Percentiles rank a stretch among this genome's conserved stretches.
Conservation (phyloP, 306 rosid genomes). For the Prunus fruticosa region DNA sequence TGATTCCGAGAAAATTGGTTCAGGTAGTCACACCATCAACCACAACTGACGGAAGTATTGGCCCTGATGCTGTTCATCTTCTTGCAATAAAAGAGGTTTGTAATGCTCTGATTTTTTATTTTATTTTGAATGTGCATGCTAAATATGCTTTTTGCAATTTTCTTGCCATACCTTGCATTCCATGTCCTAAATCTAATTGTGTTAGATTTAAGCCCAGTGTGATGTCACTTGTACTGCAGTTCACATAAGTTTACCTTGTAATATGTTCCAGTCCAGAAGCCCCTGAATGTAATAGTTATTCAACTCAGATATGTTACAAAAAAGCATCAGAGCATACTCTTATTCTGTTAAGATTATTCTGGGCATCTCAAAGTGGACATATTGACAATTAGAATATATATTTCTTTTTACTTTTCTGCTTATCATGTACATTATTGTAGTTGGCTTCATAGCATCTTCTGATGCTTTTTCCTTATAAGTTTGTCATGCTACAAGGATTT, state of each 20-base stretch:
- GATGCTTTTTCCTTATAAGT: not conserved
- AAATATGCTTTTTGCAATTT: not conserved
- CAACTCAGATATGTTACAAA: not conserved
- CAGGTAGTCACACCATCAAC: slow-evolving; percentile 94
- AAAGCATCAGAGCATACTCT: not conserved
- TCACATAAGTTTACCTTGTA: not conserved
- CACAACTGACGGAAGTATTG: slow-evolving; percentile 59
- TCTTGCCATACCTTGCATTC: not conserved
- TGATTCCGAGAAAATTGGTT: slow-evolving; percentile 65
- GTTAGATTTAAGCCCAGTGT: not conserved
- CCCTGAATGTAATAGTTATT: not conserved
- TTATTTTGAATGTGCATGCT: not conserved
- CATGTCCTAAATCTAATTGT: not conserved
- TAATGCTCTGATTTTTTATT: not conserved
- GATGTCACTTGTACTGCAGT: not conserved
- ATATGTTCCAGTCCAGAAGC: not conserved
- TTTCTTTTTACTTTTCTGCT: not conserved
- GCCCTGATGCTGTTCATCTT: slow-evolving; percentile 85
- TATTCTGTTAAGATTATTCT: not conserved
- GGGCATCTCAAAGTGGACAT: not conserved
- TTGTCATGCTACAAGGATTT: slow-evolving; percentile 8
- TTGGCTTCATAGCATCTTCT: not conserved
- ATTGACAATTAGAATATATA: not conserved
- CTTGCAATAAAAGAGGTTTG: slow-evolving; percentile 88
- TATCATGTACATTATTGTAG: not conserved